These are phyloP conservation scores for Echites panduratus DNA, from an alignment of 257 asterid species.

Conservation along the genomic window DNA sequence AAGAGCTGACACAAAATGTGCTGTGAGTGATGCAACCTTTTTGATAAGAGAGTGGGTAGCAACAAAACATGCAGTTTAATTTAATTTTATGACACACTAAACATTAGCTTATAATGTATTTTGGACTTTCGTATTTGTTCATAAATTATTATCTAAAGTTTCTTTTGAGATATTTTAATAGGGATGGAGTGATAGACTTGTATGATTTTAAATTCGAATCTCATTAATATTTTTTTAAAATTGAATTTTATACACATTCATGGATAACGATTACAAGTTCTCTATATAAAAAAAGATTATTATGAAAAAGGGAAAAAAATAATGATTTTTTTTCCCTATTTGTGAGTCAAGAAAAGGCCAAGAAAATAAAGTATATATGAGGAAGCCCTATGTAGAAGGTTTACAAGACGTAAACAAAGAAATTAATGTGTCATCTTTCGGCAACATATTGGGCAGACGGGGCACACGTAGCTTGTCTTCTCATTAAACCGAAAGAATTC, in stretches of 20 bases:
- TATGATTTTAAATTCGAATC: too few relatives aligned
- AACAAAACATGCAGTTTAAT: not conserved
- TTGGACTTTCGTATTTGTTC: constrained; percentile 4
- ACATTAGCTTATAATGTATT: not conserved
- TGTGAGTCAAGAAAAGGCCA: not conserved
- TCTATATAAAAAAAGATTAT: too few relatives aligned
- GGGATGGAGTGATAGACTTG: too few relatives aligned
- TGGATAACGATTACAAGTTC: too few relatives aligned
- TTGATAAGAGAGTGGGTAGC: constrained; percentile 9
- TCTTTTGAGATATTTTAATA: too few relatives aligned
- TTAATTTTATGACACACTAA: not conserved
- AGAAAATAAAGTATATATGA: not conserved
- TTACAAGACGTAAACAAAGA: too few relatives aligned
- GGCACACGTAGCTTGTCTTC: constrained; percentile 17
- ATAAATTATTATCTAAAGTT: too few relatives aligned
- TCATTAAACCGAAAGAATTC: constrained; percentile 27
- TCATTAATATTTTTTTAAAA: too few relatives aligned
- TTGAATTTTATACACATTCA: too few relatives aligned
- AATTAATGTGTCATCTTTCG: constrained; percentile 10
- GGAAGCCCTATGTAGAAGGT: too few relatives aligned
- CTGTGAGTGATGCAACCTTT: constrained; percentile 11
- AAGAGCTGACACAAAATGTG: not conserved
- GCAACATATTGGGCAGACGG: not conserved
- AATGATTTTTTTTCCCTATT: not conserved
- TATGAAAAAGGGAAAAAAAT: constrained; percentile 7